Percentiles rank a stretch among this genome's conserved stretches.
Conservation (phyloP, 495 filamentous ascomycete genomes). For the Cudoniella acicularis region DNA sequence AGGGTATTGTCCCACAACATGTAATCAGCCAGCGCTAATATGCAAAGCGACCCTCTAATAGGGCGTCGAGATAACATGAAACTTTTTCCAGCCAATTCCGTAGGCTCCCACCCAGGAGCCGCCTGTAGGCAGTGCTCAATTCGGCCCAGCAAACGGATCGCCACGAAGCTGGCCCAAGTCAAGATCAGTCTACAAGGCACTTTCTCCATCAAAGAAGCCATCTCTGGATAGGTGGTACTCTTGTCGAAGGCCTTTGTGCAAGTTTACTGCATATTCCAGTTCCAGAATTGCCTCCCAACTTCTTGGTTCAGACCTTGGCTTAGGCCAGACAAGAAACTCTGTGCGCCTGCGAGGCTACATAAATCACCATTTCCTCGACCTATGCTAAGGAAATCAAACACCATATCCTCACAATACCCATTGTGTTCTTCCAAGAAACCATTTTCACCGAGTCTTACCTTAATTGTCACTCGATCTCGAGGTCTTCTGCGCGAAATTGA, state of each 20-base stretch:
- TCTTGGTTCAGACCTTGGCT: background rate
- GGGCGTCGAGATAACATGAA: background rate
- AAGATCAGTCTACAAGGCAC: background rate
- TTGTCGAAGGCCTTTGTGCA: background rate
- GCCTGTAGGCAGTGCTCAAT: constrained; percentile 1
- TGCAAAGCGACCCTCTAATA: background rate
- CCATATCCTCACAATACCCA: no score
- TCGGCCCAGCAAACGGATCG: background rate
- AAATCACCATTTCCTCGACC: background rate
- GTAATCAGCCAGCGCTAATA: constrained; percentile 11
- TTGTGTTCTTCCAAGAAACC: no score
- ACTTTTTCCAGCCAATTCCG: background rate
- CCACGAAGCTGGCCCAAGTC: background rate
- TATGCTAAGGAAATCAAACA: no score
- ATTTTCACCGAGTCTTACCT: no score
- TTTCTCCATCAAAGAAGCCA: background rate
- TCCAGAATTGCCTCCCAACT: background rate
- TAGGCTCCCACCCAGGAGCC: constrained; percentile 8
- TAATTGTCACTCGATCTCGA: no score
- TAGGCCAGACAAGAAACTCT: no score
- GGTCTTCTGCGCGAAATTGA: background rate
- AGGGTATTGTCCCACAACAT: constrained; percentile 7
- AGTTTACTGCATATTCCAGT: background rate
- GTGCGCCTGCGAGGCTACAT: background rate
- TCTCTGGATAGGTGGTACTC: background rate